A percentile compares a stretch with the other conserved stretches of the same genome.
Evolutionary conservation across 2,329 filamentous ascomycete genomes (phyloP).

Genomic region (Cladophialophora exuberans): DNA sequence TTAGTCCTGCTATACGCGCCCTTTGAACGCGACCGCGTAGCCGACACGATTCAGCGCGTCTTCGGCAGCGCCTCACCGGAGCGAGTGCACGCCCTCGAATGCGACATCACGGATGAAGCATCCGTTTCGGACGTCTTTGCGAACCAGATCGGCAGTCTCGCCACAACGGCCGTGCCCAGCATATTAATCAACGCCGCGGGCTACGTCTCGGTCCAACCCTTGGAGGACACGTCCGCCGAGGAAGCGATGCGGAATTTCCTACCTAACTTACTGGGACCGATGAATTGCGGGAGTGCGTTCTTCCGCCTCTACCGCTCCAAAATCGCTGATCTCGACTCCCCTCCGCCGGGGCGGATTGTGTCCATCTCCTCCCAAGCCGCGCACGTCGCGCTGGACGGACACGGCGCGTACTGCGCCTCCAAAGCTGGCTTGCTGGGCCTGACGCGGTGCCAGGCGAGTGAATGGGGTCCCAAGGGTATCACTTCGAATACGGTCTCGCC

Average conservation of each 20-base stretch:
- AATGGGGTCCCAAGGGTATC: slow-evolving; percentile 52
- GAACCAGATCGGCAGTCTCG: slow-evolving; percentile 30
- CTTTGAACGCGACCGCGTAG: slow-evolving; percentile 46
- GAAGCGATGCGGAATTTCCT: slow-evolving; percentile 50
- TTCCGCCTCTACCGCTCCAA: slow-evolving; percentile 43
- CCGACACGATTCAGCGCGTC: slow-evolving; percentile 41
- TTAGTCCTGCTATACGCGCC: slow-evolving; percentile 53
- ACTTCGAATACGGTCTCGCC: slow-evolving; percentile 52
- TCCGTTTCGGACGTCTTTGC: slow-evolving; percentile 51
- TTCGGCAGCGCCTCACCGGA: slow-evolving; percentile 38
- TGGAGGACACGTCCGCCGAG: slow-evolving; percentile 47
- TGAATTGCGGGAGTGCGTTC: slow-evolving; percentile 52
- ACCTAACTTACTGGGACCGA: slow-evolving; percentile 50
- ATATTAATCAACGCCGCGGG: slow-evolving; percentile 49
- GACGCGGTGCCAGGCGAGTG: slow-evolving; percentile 51
- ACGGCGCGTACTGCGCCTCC: slow-evolving; percentile 53
- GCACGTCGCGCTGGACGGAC: slow-evolving; percentile 49
- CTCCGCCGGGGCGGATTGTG: slow-evolving; percentile 48
- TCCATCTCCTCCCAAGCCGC: slow-evolving; percentile 53
- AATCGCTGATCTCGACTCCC: slow-evolving; percentile 18
- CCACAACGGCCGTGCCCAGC: slow-evolving; percentile 42
- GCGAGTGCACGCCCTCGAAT: slow-evolving; percentile 43
- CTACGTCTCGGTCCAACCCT: slow-evolving; percentile 50
- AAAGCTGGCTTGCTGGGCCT: slow-evolving; percentile 51
- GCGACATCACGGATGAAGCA: slow-evolving; percentile 53